Percentiles rank a stretch among this genome's conserved stretches.
phyloP scores from a whole-genome alignment of 371 early-diverging fungal species.

The Fennellomyces sp. region DNA sequence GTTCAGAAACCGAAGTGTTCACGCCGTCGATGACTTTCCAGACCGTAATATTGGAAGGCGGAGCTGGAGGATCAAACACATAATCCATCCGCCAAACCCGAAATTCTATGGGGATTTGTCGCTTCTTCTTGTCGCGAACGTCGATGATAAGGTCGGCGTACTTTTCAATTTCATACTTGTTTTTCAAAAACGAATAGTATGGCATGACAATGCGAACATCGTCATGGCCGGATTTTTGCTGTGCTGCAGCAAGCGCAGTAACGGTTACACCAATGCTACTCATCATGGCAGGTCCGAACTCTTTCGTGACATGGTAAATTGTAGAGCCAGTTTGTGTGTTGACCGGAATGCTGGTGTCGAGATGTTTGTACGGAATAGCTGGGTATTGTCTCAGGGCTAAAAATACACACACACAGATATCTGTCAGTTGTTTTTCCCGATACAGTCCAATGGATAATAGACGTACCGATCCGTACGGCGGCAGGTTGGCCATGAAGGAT shows the following conservation, averaged over 20 bases:
- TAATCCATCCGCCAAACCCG: constrained; percentile 41
- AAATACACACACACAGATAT: constrained; percentile 1
- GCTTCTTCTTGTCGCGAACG: constrained; percentile 40
- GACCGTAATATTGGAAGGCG: constrained; percentile 10
- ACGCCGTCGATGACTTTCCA: constrained; percentile 29
- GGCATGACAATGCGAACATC: constrained; percentile 62
- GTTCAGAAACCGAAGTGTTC: constrained; percentile 11
- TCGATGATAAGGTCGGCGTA: constrained; percentile 41
- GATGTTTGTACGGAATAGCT: constrained; percentile 48
- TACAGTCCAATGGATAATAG: neutral
- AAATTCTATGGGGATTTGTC: constrained; percentile 38
- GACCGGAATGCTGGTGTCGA: constrained; percentile 36
- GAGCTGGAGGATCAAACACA: constrained; percentile 11
- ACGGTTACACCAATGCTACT: constrained; percentile 64
- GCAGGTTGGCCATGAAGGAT: constrained; percentile 38
- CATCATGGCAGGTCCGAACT: constrained; percentile 66
- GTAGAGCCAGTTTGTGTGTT: constrained; percentile 20
- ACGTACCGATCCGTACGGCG: constrained; percentile 45
- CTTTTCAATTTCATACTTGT: constrained; percentile 38
- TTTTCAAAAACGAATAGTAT: constrained; percentile 55
- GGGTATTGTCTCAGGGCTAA: constrained; percentile 36
- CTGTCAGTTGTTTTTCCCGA: neutral
- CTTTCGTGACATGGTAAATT: constrained; percentile 69
- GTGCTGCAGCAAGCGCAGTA: constrained; percentile 61
- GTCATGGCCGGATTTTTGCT: constrained; percentile 48